A percentile compares a stretch with the other conserved stretches of the same genome.
phyloP scores from a whole-genome alignment of 164 flowering plant genomes.

The Magnolia kwangsiensis region DNA sequence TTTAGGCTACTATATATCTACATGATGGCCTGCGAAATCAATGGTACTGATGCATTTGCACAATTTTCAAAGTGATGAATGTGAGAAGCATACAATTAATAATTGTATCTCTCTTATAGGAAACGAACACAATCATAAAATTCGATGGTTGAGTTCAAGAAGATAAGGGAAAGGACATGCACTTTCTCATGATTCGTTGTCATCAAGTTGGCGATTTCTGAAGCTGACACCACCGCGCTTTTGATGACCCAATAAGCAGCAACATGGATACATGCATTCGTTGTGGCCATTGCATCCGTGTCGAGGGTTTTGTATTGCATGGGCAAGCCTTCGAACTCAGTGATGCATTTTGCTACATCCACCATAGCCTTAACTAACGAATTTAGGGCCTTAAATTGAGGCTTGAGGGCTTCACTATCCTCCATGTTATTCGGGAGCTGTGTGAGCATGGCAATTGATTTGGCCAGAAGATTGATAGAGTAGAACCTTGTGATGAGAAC shows the following conservation, averaged over 20 bases:
- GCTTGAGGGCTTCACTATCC: slow-evolving; percentile 26
- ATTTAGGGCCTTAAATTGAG: slow-evolving; percentile 44
- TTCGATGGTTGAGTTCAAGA: neutral
- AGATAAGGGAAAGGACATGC: slow-evolving; percentile 60
- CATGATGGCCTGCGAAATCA: neutral
- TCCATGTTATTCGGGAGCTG: slow-evolving; percentile 35
- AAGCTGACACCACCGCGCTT: slow-evolving; percentile 48
- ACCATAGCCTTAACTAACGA: slow-evolving; percentile 42
- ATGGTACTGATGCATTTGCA: neutral
- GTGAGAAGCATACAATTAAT: neutral
- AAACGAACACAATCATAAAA: neutral
- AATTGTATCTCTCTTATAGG: neutral
- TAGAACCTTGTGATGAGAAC: slow-evolving; percentile 46
- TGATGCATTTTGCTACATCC: slow-evolving; percentile 38
- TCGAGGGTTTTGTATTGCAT: slow-evolving; percentile 31
- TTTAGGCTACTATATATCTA: neutral
- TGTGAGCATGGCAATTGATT: slow-evolving; percentile 43
- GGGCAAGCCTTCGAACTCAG: slow-evolving; percentile 47
- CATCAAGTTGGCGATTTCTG: slow-evolving; percentile 41
- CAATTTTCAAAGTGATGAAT: neutral
- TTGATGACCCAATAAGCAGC: slow-evolving; percentile 70
- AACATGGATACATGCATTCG: slow-evolving; percentile 39
- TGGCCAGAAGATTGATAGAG: slow-evolving; percentile 42
- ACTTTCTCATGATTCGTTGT: slow-evolving; percentile 57
- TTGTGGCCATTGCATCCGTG: slow-evolving; percentile 13